Conservation (phyloP, 2,329 filamentous ascomycete genomes). For the Paecilomyces fulvus region DNA sequence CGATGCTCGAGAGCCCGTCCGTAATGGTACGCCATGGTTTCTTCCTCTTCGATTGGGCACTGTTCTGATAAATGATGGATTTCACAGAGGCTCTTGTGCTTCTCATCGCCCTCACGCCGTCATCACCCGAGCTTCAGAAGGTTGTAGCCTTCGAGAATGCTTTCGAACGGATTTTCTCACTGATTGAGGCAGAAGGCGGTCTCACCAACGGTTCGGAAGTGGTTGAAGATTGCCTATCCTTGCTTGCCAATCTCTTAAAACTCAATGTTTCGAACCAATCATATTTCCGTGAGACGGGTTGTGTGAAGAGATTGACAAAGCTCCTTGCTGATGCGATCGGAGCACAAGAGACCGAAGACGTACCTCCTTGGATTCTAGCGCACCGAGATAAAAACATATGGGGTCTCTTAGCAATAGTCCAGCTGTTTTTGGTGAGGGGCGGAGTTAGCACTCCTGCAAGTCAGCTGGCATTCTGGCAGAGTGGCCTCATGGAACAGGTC, state of each 20-base stretch:
- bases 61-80: slow-evolving; percentile 9
- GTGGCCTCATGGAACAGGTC: slow-evolving; percentile 69
- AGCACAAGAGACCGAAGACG: slow-evolving; percentile 48
- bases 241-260: slow-evolving; percentile 80
- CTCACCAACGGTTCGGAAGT: slow-evolving; percentile 74
- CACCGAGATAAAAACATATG: slow-evolving; percentile 87
- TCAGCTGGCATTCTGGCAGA: slow-evolving; percentile 76
- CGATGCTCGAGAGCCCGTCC: slow-evolving; percentile 75
- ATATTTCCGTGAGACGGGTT: slow-evolving; percentile 84
- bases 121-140: slow-evolving; percentile 83
- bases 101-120: slow-evolving; percentile 78
- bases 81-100: slow-evolving; percentile 66
- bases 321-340: slow-evolving; percentile 57
- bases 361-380: slow-evolving; percentile 65
- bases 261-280: slow-evolving; percentile 89
- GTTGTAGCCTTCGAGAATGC: slow-evolving; percentile 92
- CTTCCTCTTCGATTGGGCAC: not conserved
- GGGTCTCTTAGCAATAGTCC: slow-evolving; percentile 76
- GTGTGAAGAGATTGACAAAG: slow-evolving; percentile 61
- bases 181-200: slow-evolving; percentile 75
- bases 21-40: slow-evolving; percentile 52
- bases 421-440: slow-evolving; percentile 76
- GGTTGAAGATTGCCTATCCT: slow-evolving; percentile 85
- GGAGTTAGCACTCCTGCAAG: slow-evolving; percentile 73
- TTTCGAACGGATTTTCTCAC: slow-evolving; percentile 75